phyloP scores from a whole-genome alignment of 2,329 filamentous ascomycete species.

The Trichoderma harzianum region DNA sequence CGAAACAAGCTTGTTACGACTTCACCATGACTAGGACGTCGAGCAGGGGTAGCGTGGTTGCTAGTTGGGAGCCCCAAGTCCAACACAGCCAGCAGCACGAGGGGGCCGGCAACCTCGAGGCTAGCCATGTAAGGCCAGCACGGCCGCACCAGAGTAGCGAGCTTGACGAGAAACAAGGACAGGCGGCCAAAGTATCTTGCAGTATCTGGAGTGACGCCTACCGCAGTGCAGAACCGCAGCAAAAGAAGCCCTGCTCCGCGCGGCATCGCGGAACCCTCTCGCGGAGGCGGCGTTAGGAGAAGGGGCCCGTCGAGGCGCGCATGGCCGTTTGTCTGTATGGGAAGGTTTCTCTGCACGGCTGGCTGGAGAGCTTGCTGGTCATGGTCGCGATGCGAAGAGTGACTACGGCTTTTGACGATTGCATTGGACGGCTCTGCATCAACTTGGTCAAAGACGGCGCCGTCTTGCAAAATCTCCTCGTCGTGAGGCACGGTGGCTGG shows the following conservation, averaged over 20 bases:
- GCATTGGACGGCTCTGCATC: neutral
- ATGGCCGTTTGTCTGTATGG: constrained; percentile 11
- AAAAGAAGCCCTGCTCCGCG: constrained; percentile 35
- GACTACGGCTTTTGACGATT: constrained; percentile 15
- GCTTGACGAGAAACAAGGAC: constrained; percentile 64
- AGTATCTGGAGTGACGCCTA: constrained; percentile 31
- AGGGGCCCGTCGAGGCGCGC: constrained; percentile 37
- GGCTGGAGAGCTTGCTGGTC: neutral
- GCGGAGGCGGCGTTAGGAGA: constrained; percentile 48
- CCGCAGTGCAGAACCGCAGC: constrained; percentile 28
- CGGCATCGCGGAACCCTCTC: constrained; percentile 29
- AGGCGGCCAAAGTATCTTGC: constrained; percentile 46
- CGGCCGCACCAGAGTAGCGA: constrained; percentile 59
- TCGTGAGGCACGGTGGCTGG: neutral
- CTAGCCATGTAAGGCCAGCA: constrained; percentile 72
- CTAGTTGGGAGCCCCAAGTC: constrained; percentile 51
- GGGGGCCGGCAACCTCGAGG: constrained; percentile 60
- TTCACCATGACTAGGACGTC: constrained; percentile 20
- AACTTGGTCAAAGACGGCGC: neutral
- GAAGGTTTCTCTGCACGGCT: neutral
- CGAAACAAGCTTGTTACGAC: constrained; percentile 21
- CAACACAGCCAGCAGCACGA: constrained; percentile 65
- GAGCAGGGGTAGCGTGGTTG: neutral
- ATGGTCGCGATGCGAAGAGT: neutral
- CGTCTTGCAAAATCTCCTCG: neutral